Conservation (phyloP, 345 rosid genomes). For the Dipteronia dyeriana region DNA sequence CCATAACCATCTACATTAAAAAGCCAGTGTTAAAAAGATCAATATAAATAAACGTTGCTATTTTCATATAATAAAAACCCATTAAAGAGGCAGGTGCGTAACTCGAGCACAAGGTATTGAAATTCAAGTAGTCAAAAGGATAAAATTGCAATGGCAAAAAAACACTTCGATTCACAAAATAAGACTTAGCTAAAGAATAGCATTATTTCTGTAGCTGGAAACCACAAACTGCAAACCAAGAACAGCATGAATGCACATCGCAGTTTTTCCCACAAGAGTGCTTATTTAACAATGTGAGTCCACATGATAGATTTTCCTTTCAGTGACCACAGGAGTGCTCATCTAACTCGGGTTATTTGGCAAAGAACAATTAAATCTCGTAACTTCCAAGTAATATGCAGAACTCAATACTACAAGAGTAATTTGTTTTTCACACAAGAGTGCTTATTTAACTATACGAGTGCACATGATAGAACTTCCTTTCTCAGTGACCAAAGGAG, state of each 20-base stretch:
- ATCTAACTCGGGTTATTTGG: neutral
- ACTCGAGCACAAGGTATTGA: neutral
- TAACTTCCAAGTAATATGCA: neutral
- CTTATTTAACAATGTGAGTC: neutral
- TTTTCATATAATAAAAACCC: neutral
- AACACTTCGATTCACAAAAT: neutral
- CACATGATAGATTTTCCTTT: neutral
- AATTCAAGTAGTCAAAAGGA: neutral
- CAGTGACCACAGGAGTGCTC: neutral
- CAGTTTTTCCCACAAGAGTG: neutral
- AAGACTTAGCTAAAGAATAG: neutral
- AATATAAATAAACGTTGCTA: neutral
- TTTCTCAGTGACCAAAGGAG: neutral
- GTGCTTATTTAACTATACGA: neutral
- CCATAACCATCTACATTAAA: constrained; percentile 87
- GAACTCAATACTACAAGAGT: neutral
- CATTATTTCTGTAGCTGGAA: neutral
- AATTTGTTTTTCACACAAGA: too few relatives aligned
- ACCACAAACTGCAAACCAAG: neutral
- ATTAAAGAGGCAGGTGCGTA: neutral
- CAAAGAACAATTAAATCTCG: constrained; percentile 3
- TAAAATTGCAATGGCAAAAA: neutral
- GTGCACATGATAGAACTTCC: neutral
- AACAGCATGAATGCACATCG: neutral
- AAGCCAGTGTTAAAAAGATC: neutral